phyloP scores from a whole-genome alignment of 805 yeast genomes.

The Candida maesae region DNA sequence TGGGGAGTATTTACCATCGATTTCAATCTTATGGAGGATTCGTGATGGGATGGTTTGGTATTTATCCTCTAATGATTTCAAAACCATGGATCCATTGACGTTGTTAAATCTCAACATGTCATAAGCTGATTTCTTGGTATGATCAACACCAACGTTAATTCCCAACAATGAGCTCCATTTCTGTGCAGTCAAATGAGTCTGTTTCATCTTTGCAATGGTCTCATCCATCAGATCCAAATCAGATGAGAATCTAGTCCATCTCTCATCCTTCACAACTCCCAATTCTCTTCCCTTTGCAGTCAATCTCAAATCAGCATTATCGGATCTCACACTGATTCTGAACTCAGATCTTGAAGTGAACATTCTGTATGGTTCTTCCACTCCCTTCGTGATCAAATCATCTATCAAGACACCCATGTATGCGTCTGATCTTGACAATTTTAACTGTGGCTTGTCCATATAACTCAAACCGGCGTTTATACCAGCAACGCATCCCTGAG shows the following conservation, averaged over 20 bases:
- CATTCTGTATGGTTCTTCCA: conserved; percentile 96
- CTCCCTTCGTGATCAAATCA: conserved; percentile 92
- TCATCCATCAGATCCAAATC: conserved; percentile 45
- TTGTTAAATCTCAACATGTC: conserved; percentile 62
- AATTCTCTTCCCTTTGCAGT: conserved; percentile 61
- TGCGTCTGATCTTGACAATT: conserved; percentile 73
- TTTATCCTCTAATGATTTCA: conserved; percentile 16
- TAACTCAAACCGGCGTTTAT: conserved; percentile 79
- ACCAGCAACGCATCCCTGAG: conserved; percentile 95
- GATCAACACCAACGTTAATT: conserved; percentile 49
- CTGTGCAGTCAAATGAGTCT: conserved; percentile 45
- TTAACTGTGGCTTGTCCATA: conserved; percentile 40
- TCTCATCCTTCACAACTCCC: conserved; percentile 62
- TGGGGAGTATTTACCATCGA: conserved; percentile 82
- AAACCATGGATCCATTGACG: conserved; percentile 17
- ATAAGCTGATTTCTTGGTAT: conserved; percentile 59
- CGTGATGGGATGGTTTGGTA: conserved; percentile 38
- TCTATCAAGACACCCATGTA: conserved; percentile 91
- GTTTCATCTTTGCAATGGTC: conserved; percentile 43
- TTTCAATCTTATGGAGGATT: conserved; percentile 56
- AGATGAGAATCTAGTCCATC: conserved; percentile 46
- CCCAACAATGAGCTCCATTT: conserved; percentile 59
- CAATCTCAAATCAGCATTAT: conserved; percentile 86
- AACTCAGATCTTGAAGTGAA: conserved; percentile 95
- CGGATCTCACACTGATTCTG: conserved; percentile 84